Base-by-base conservation (phyloP, 164 flowering plant species). In the Brasenia schreberi region DNA sequence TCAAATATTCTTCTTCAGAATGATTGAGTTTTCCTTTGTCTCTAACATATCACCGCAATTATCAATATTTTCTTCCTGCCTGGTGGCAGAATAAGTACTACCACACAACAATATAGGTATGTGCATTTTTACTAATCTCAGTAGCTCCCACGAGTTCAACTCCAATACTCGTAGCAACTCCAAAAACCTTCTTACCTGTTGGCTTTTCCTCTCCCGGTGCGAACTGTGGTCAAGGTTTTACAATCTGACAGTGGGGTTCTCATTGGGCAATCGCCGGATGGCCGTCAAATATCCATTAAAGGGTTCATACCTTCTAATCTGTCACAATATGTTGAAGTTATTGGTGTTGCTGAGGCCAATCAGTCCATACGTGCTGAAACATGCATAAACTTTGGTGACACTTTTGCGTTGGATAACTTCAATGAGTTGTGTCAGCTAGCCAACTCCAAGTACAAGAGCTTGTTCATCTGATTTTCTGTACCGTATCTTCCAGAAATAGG, bases 111-210 rank as follows among this genome's bases (percentile, higher is more conserved):
- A 73, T 53, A 77, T 77, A 64, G 90, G 82, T 65, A 88, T 65
- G 12, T 91, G 93, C 64, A 85, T 87, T 74, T 80, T 79, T 42
- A 91, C 76, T 69, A 94, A 77, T 78, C 93, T 81, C 39, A 86
- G 69, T 70, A 94, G 75, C 68, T 94, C 97, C 97, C 96, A 94
- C 9, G 96, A 83, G 78, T 91, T 94, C 72, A 87, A 73, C 74
- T 94, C 87, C 72, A 91, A 67, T 44, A 88, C 87, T 74, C 93
- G 83, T 68, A 94, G 78, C 64, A 68, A 61, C 64, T 85, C 81
- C 43, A 23, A 23, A 23, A 23, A 23, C 27, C 27, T 23, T 23
- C 27, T 2, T 23, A 23, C 27, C 27, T 23, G 27, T 23, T 23
- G 27, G 27, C 27, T 23, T 23, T 23, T 23, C 27, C 27, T 23